These are phyloP conservation scores for Corymbia maculata DNA, from an alignment of 345 rosid species.

Conservation along the genomic window DNA sequence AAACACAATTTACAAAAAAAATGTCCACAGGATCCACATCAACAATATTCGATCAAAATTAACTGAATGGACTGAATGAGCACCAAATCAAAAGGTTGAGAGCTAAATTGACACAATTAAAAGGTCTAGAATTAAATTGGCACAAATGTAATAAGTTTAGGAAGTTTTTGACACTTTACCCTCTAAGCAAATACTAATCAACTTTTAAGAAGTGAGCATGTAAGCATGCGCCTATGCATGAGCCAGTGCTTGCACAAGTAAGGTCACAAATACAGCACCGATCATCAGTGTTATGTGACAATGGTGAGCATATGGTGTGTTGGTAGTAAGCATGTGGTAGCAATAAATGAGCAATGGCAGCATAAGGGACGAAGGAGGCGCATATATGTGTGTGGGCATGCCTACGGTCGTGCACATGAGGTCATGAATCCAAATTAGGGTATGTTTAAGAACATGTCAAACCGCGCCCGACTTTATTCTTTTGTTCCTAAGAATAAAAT, in stretches of 20 bases:
- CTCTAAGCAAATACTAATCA: neutral
- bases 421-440: neutral
- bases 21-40: neutral
- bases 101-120: too few relatives aligned
- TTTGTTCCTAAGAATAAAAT: too few relatives aligned
- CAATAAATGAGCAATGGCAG: neutral
- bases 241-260: neutral
- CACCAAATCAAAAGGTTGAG: neutral
- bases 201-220: neutral
- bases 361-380: neutral
- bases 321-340: neutral
- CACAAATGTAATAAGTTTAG: too few relatives aligned
- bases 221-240: neutral
- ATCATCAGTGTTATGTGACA: neutral
- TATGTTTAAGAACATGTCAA: too few relatives aligned
- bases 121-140: too few relatives aligned
- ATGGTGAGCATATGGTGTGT: neutral
- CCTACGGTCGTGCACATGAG: neutral
- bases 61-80: neutral
- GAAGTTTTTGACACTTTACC: too few relatives aligned
- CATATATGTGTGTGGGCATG: neutral
- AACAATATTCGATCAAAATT: neutral
- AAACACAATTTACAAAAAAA: too few relatives aligned
- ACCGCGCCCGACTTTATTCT: too few relatives aligned
- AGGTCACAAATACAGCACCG: neutral